Evolutionary conservation across 805 yeast genomes (phyloP), one percentile per base, ranked within the genome.

Genomic region (Candida lessepsii): DNA sequence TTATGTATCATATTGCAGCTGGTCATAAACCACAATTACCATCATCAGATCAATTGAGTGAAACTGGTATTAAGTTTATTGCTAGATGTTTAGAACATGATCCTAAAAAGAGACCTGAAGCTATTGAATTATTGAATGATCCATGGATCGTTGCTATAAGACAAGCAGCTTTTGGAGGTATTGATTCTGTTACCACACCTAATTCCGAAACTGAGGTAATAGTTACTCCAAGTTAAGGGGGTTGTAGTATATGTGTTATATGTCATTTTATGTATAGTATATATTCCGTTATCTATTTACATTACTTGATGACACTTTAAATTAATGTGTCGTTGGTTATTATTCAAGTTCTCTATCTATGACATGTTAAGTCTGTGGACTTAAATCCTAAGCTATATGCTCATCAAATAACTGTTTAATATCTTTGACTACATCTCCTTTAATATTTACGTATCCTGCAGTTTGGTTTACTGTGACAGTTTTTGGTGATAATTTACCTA

Each of bases 1-100:
- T 93, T 37, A 91, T 93, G 98, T 93, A 90, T 56, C 96, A 88
- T 59, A 93, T 93, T 55, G 98, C 97, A 0, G 95, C 96, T 2
- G 96, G 96, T 1, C 93, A 87, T 57, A 72, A 79, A 43, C 99
- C 99, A 0, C 88, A 78, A 51, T 69, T 91, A 39, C 99, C 99
- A 4, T 60, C 80, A 0, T 63, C 72, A 1, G 93, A 84, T 44
- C 96, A 88, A 61, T 67, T 93, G 39, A 81, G 93, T 49, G 75
- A 71, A 11, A 77, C 71, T 10, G 98, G 99, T 13, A 73, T 70
- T 37, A 69, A 70, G 16, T 90, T 93, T 59, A 63, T 93, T 48
- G 69, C 78, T 10, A 74, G 81, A 48, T 86, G 96, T 59, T 70
- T 93, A 48, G 86, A 84, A 45, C 86, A 83, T 44, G 89, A 89